phyloP scores from a whole-genome alignment of 2,329 filamentous ascomycete genomes.

The Harringtonia aguacate region DNA sequence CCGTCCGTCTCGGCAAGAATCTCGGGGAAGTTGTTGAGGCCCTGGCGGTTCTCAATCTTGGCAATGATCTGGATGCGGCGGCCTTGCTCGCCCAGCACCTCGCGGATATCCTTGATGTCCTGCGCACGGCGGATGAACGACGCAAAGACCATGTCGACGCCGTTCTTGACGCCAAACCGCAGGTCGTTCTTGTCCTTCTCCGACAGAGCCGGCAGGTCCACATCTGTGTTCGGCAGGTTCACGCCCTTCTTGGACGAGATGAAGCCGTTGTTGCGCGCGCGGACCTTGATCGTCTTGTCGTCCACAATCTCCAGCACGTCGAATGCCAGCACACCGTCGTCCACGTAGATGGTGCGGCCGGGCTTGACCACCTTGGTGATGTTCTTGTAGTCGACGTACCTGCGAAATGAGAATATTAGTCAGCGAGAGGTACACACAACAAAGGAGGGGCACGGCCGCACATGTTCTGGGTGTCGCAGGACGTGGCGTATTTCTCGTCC shows the following conservation, averaged over 20 bases:
- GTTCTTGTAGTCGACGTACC: conserved; percentile 99
- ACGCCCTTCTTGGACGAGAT: conserved; percentile 99
- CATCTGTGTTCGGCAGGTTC: conserved; percentile 97
- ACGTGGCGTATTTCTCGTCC: conserved; percentile 79
- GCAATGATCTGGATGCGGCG: conserved; percentile 98
- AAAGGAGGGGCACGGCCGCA: conserved; percentile 31
- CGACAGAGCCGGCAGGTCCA: conserved; percentile 91
- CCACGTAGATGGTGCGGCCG: conserved; percentile 92
- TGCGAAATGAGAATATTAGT: conserved; percentile 20
- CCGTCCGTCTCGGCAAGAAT: conserved; percentile 94
- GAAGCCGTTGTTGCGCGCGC: conserved; percentile 92
- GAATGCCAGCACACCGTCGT: conserved; percentile 95
- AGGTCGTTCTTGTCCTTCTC: conserved; percentile 97
- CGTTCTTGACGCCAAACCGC: conserved; percentile 93
- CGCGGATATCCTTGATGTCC: conserved; percentile 87
- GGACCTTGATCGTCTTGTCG: conserved; percentile 77
- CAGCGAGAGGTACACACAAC: neutral
- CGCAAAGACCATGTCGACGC: conserved; percentile 97
- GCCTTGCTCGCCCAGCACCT: conserved; percentile 81
- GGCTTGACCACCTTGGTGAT: conserved; percentile 94
- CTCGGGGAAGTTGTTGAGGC: conserved; percentile 98
- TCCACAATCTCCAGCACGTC: conserved; percentile 83
- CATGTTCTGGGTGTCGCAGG: conserved; percentile 89
- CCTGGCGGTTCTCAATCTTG: conserved; percentile 99
- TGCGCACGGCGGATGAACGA: conserved; percentile 93